Percentiles rank a stretch among this genome's conserved stretches.
Evolutionary conservation across 352 stramenopile species (phyloP).

Genomic region (Phytophthora crassamura): DNA sequence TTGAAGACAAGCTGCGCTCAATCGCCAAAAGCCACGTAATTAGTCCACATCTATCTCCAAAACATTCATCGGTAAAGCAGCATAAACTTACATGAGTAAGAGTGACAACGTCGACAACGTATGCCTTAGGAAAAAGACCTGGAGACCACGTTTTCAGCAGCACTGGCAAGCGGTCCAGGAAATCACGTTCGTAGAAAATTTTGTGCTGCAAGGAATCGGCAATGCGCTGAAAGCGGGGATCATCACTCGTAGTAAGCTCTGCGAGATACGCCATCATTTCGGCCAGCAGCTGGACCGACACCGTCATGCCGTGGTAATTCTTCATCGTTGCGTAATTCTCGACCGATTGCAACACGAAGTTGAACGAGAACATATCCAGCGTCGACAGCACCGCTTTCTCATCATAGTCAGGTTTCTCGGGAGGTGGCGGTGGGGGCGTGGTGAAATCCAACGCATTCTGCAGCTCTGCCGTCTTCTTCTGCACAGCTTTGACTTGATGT

Average conservation of each 20-base stretch:
- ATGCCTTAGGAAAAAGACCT: conserved; percentile 64
- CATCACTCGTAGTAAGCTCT: conserved; percentile 73
- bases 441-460: conserved; percentile 67
- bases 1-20: conserved; percentile 81
- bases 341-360: conserved; percentile 90
- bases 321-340: conserved; percentile 85
- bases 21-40: conserved; percentile 3
- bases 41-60: conserved; percentile 6
- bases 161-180: conserved; percentile 83
- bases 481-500: conserved; percentile 54
- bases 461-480: conserved; percentile 60
- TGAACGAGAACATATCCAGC: conserved; percentile 93
- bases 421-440: conserved; percentile 39
- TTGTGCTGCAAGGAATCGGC: conserved; percentile 89
- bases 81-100: conserved; percentile 75
- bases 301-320: conserved; percentile 85
- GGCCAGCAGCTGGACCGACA: conserved; percentile 76
- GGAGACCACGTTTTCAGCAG: conserved; percentile 83
- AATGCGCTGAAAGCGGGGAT: conserved; percentile 82
- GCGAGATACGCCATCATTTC: conserved; percentile 90
- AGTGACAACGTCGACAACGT: conserved; percentile 84
- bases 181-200: conserved; percentile 90
- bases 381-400: conserved; percentile 86
- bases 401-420: conserved; percentile 62
- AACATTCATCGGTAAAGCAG: background rate